Evolutionary conservation across 2,329 filamentous ascomycete genomes (phyloP).

Genomic region (Aspergillus carbonarius): DNA sequence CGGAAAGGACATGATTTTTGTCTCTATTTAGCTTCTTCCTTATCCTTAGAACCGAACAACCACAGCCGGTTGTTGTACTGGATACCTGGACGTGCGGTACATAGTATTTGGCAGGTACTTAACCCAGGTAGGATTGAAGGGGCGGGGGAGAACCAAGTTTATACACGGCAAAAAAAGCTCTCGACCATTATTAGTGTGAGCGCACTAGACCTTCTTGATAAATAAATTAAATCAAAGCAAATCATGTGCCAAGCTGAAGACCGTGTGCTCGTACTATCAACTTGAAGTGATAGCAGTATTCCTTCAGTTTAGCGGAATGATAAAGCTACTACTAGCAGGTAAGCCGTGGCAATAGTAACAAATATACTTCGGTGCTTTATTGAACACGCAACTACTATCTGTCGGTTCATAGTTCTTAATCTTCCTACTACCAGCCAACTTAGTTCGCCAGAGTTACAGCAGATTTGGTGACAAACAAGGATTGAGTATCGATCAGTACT

Average conservation of each 20-base stretch:
- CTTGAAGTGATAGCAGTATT: too few species aligned
- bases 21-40: background rate
- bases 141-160: background rate
- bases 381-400: too few species aligned
- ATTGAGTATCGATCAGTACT: too few species aligned
- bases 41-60: constrained; percentile 6
- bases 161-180: background rate
- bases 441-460: too few species aligned
- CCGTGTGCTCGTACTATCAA: too few species aligned
- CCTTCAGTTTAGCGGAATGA: too few species aligned
- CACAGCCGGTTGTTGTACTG: background rate
- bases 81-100: background rate
- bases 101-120: background rate
- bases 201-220: background rate
- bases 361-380: too few species aligned
- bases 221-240: background rate
- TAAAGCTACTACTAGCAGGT: too few species aligned
- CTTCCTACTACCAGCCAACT: too few species aligned
- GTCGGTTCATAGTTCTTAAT: too few species aligned
- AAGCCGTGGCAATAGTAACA: too few species aligned
- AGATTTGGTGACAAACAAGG: too few species aligned
- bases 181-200: background rate
- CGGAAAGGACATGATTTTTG: background rate
- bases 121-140: background rate
- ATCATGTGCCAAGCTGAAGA: background rate